Conservation (phyloP, 78 protist genomes). For the Dictyostelium firmibasis region DNA sequence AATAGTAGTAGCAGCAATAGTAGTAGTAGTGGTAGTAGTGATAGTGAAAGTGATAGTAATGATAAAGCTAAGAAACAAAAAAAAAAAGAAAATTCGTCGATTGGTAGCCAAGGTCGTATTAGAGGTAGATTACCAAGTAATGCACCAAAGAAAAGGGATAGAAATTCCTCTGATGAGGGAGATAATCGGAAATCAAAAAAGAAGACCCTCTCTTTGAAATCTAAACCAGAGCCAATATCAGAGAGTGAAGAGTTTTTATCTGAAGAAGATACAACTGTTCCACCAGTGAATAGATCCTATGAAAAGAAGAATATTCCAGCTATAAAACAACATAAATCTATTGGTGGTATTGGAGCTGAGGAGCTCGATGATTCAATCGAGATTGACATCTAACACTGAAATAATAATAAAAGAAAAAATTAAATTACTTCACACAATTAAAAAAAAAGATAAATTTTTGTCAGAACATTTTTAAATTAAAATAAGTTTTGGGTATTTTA, state of each 20-base stretch:
- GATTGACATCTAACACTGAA: not conserved
- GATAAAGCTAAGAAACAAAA: not conserved
- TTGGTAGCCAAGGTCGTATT: not conserved
- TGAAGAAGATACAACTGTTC: not conserved
- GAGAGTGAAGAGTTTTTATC: not conserved
- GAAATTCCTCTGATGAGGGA: not conserved
- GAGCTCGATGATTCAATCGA: not conserved
- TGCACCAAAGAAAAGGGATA: not conserved
- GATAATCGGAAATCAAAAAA: not conserved
- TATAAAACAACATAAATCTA: not conserved
- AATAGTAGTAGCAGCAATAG: not conserved
- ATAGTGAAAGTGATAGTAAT: not conserved
- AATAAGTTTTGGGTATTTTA: no score
- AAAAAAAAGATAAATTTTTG: not conserved
- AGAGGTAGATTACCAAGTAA: not conserved
- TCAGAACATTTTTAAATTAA: no score
- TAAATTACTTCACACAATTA: not conserved
- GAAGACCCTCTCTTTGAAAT: not conserved
- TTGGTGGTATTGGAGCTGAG: not conserved
- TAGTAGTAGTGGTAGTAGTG: not conserved
- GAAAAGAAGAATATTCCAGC: not conserved
- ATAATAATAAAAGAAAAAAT: not conserved
- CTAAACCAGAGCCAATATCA: not conserved
- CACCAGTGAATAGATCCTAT: not conserved
- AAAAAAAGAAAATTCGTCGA: not conserved